Evolutionary conservation across 1,284 basidiomycete genomes (phyloP).

Genomic region (Apiotrichum brassicae): DNA sequence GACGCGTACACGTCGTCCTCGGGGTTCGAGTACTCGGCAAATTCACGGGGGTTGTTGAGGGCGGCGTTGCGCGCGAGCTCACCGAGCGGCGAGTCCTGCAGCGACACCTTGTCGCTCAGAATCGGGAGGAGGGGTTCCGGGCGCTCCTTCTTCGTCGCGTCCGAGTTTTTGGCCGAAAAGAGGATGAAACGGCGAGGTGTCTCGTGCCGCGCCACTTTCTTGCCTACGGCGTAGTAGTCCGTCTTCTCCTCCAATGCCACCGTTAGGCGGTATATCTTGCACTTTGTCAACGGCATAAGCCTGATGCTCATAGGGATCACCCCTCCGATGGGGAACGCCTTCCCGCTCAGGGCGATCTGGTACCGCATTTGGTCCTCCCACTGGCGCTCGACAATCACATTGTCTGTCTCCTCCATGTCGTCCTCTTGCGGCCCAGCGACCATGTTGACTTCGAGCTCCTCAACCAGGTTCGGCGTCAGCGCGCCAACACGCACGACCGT

Average conservation of each 20-base stretch:
- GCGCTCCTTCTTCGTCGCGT: slow-evolving; percentile 45
- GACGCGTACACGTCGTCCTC: slow-evolving; percentile 46
- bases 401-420: slow-evolving; percentile 68
- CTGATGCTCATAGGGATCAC: slow-evolving; percentile 73
- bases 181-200: slow-evolving; percentile 62
- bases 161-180: slow-evolving; percentile 56
- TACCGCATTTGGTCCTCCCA: slow-evolving; percentile 86
- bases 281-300: slow-evolving; percentile 76
- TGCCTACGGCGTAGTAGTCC: slow-evolving; percentile 68
- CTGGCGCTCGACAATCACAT: slow-evolving; percentile 78
- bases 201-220: slow-evolving; percentile 69
- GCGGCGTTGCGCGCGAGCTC: slow-evolving; percentile 41
- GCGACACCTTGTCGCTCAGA: slow-evolving; percentile 47
- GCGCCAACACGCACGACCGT: slow-evolving; percentile 76
- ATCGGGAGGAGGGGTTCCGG: slow-evolving; percentile 53
- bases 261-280: slow-evolving; percentile 71
- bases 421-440: slow-evolving; percentile 72
- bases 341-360: slow-evolving; percentile 70
- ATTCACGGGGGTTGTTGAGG: slow-evolving; percentile 35
- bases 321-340: slow-evolving; percentile 76
- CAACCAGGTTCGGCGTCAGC: slow-evolving; percentile 66
- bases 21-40: slow-evolving; percentile 45
- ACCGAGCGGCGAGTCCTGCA: slow-evolving; percentile 47
- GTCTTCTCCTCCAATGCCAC: slow-evolving; percentile 79
- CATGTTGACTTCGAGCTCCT: slow-evolving; percentile 67